Conservation (phyloP, 1,284 basidiomycete species). For the Pseudomicrostroma phylloplanum region DNA sequence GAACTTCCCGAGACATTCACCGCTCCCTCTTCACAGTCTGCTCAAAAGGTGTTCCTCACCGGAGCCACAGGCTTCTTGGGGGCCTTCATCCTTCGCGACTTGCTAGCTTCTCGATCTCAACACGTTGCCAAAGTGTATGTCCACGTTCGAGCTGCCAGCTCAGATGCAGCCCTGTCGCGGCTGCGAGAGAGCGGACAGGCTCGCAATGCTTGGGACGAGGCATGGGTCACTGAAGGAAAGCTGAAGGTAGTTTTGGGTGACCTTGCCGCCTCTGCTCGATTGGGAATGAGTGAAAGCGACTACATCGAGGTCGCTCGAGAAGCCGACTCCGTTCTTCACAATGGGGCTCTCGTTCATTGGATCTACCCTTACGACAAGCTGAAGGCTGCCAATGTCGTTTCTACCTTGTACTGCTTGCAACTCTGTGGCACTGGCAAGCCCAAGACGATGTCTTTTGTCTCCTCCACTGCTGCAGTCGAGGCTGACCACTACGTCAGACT, state of each 20-base stretch:
- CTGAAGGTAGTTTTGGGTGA: slow-evolving; percentile 86
- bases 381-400: slow-evolving; percentile 81
- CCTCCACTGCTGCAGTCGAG: slow-evolving; percentile 88
- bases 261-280: slow-evolving; percentile 60
- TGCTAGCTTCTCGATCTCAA: slow-evolving; percentile 60
- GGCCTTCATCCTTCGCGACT: slow-evolving; percentile 79
- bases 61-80: slow-evolving; percentile 97
- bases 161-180: slow-evolving; percentile 64
- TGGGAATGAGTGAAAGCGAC: slow-evolving; percentile 65
- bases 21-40: neutral
- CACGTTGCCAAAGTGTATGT: slow-evolving; percentile 82
- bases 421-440: slow-evolving; percentile 68
- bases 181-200: slow-evolving; percentile 71
- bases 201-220: slow-evolving; percentile 84
- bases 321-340: slow-evolving; percentile 82
- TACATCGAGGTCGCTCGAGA: slow-evolving; percentile 70
- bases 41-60: slow-evolving; percentile 77
- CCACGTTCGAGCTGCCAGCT: slow-evolving; percentile 70
- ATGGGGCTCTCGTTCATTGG: slow-evolving; percentile 98
- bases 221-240: slow-evolving; percentile 67
- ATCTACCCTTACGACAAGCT: slow-evolving; percentile 95
- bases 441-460: slow-evolving; percentile 84
- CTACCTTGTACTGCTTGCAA: slow-evolving; percentile 75
- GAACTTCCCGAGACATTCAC: slow-evolving; percentile 31
- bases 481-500: slow-evolving; percentile 81